Percentiles rank a stretch among this genome's conserved stretches.
phyloP scores from a whole-genome alignment of 108 stramenopile species.

The Pseudonitzschia pungens region DNA sequence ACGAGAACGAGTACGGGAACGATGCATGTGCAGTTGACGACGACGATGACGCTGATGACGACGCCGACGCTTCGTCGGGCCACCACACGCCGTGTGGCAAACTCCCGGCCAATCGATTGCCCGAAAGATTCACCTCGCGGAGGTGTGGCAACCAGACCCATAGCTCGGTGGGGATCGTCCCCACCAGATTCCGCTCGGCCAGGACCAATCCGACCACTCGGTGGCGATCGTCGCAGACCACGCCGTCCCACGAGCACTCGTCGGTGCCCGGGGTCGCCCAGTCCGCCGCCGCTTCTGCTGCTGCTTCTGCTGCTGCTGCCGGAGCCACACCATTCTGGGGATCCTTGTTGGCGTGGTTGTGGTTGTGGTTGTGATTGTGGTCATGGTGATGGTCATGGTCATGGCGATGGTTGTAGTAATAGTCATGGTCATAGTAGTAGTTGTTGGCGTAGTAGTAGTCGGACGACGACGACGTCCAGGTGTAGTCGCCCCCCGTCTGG shows the following conservation, averaged over 20 bases:
- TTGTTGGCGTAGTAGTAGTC: neutral
- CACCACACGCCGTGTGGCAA: neutral
- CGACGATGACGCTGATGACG: neutral
- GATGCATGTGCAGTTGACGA: neutral
- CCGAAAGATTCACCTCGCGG: neutral
- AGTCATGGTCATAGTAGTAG: neutral
- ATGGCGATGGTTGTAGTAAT: neutral
- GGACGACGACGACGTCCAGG: neutral
- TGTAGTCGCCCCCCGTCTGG: neutral
- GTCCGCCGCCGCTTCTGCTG: too few species aligned
- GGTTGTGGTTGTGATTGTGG: neutral
- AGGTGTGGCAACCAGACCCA: constrained; percentile 3
- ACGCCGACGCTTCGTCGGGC: neutral
- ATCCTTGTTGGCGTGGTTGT: neutral
- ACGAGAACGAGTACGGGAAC: too few species aligned
- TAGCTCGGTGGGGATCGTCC: neutral
- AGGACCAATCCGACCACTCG: neutral
- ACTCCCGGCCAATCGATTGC: neutral
- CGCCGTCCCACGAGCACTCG: neutral
- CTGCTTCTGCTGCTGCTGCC: neutral
- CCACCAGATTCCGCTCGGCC: neutral
- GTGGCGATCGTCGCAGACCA: neutral
- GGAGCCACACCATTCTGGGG: too few species aligned
- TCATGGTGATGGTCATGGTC: too few species aligned
- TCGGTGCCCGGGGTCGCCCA: constrained; percentile 3